phyloP scores from a whole-genome alignment of 495 filamentous ascomycete species.

The Pyrenula aspistea region DNA sequence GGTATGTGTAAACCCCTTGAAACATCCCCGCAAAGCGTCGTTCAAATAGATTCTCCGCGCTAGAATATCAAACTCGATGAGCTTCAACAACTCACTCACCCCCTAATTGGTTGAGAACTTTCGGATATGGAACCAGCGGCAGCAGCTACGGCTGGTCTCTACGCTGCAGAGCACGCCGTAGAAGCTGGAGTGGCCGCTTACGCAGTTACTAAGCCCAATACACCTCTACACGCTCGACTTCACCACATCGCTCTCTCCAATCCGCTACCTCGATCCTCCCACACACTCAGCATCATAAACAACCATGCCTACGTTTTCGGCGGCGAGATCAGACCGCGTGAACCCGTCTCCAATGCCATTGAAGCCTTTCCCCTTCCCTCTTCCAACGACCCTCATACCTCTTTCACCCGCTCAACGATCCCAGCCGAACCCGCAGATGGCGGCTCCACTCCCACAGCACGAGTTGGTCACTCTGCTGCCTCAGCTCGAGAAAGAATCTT shows the following conservation, averaged over 20 bases:
- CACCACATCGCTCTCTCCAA: slow-evolving; percentile 24
- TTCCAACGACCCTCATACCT: slow-evolving; percentile 24
- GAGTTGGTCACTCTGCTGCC: slow-evolving; percentile 46
- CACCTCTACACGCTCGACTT: not conserved
- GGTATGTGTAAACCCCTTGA: too few species aligned
- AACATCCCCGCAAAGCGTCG: too few species aligned
- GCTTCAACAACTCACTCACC: too few species aligned
- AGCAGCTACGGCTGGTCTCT: not conserved
- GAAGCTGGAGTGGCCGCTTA: not conserved
- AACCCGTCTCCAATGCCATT: slow-evolving; percentile 50
- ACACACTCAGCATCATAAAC: slow-evolving; percentile 45
- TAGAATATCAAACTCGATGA: too few species aligned
- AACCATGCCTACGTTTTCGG: slow-evolving; percentile 59
- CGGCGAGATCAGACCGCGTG: slow-evolving; percentile 37
- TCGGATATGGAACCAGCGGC: not conserved
- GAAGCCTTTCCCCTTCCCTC: slow-evolving; percentile 46
- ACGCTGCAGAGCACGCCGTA: not conserved
- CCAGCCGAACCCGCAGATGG: slow-evolving; percentile 26
- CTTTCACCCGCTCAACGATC: slow-evolving; percentile 44
- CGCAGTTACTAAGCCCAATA: not conserved
- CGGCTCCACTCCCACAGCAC: slow-evolving; percentile 7
- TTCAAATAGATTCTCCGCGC: too few species aligned
- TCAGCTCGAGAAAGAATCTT: slow-evolving; percentile 49
- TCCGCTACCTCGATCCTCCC: slow-evolving; percentile 44
- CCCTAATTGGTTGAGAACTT: too few species aligned